Evolutionary conservation across 768 basidiomycete genomes (phyloP), one percentile per base, ranked within the genome.

Genomic region (Lactifluus piperatus): DNA sequence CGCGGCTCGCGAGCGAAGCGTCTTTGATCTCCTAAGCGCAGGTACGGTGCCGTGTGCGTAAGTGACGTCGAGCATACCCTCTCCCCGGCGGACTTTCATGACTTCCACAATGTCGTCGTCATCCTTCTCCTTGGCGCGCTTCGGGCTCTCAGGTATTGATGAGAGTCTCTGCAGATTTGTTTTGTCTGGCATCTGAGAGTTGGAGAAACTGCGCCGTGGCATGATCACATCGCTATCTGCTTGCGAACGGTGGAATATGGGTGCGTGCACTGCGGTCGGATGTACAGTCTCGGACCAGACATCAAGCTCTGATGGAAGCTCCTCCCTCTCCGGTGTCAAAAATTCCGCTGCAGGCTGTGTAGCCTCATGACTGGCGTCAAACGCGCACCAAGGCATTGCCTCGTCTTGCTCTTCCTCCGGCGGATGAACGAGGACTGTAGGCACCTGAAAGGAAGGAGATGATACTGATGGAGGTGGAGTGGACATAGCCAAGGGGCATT

Each of bases 351-450:
- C 51, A 29, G 64, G 46, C 5, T 57, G 58, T 24, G 66, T 11
- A 4, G 18, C 30, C 11, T 48, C 71, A 30, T 68, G 54, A 9
- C 57, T 51, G 5, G 71, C 72, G 46, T 74, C 69, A 51, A 72
- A 74, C 34, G 68, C 71, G 46, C 68, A 70, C 57, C 65, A 73
- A 2, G 73, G 73, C 16, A 70, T 71, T 18, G 68, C 69, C 11
- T 68, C 65, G 5, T 65, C 64, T 39, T 71, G 71, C 54, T 74
- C 73, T 44, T 74, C 73, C 57, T 74, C 73, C 16, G 73, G 73
- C 8, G 73, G 72, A 27, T 68, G 68, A 16, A 74, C 71, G 60
- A 72, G 67, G 18, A 74, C 73, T 50, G 71, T 66, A 5, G 73
- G 73, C 48, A 71, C 62, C 34, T 59, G 64, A n/a, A 56, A 37